Base-by-base conservation (phyloP, 371 early-diverging fungal genomes). In the Mortierella sp. region DNA sequence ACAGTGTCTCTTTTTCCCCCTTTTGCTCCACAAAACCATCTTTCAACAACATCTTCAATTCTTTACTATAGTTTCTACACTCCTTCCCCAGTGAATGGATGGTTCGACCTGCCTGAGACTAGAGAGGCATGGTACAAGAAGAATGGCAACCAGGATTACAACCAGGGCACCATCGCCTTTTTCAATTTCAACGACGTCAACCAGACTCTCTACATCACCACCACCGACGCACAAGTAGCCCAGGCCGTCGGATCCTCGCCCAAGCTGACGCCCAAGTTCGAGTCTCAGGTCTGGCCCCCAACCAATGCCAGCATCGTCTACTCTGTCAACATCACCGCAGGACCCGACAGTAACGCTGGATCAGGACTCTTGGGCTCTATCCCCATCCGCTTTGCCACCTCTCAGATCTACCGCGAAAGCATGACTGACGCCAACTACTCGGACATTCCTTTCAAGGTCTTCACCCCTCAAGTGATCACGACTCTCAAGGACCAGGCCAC, bases 301-400 rank as follows among this genome's bases (percentile, higher is more conserved):
- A n/a, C 71, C 29, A 49, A 85, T 24, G 41, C 80, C 48, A 76
- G 65, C 14, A 75, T 85, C 49, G 58, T 75, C 27, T 85, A 78
- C 71, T 35, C 68, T 24, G 68, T 68, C 68, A 79, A 79, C 27
- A 43, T 35, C 14, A 70, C 71, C 5, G 21, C 51, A 10, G 71
- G 63, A 12, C 74, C 78, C 7, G 72, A 71, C 21, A 77, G 70
- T 12, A 58, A 21, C 18, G 48, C 76, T 44, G 84, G 78, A 29
- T 72, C 80, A 4, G 82, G 82, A 18, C 70, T 85, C 41, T 41
- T 85, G 32, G 86, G 82, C 8, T 79, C 76, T 21, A 79, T 85
- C 14, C 82, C 82, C 5, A 71, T 79, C 4, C 82, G 82, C 5
- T 85, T 79, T 32, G 48, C 75, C 8, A 55, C 1, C 48, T n/a